Conservation (phyloP, 306 rosid genomes). For the Corylus americana region DNA sequence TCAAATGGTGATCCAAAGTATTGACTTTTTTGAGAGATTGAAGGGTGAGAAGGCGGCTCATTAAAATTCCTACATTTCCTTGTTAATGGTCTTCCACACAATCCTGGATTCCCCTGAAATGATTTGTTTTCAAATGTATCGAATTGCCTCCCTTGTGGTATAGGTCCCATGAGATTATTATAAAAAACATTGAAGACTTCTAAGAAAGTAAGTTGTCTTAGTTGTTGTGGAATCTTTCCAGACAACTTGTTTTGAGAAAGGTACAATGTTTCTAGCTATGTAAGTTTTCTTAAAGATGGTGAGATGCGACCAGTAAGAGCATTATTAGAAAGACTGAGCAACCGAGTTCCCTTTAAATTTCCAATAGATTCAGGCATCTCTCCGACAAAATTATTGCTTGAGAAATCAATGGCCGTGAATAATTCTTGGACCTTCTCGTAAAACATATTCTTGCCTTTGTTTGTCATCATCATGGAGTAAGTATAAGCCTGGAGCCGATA, state of each 20-base stretch:
- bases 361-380: background rate
- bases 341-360: background rate
- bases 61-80: slow-evolving; percentile 11
- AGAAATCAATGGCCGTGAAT: background rate
- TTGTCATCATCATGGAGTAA: background rate
- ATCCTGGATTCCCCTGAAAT: slow-evolving; percentile 9
- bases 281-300: background rate
- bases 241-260: background rate
- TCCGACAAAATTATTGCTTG: background rate
- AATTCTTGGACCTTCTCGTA: background rate
- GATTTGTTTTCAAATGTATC: slow-evolving; percentile 9
- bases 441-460: background rate
- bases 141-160: background rate
- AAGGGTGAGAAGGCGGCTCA: background rate
- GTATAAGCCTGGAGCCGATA: background rate
- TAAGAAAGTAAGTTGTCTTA: background rate
- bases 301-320: background rate
- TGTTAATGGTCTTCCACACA: slow-evolving; percentile 18
- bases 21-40: background rate
- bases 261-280: background rate
- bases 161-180: background rate
- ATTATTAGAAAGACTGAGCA: background rate
- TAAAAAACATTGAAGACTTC: background rate
- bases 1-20: background rate
- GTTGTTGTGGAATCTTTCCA: background rate